Base-by-base conservation (phyloP, 1,284 basidiomycete species). In the Calocybe gambosa region DNA sequence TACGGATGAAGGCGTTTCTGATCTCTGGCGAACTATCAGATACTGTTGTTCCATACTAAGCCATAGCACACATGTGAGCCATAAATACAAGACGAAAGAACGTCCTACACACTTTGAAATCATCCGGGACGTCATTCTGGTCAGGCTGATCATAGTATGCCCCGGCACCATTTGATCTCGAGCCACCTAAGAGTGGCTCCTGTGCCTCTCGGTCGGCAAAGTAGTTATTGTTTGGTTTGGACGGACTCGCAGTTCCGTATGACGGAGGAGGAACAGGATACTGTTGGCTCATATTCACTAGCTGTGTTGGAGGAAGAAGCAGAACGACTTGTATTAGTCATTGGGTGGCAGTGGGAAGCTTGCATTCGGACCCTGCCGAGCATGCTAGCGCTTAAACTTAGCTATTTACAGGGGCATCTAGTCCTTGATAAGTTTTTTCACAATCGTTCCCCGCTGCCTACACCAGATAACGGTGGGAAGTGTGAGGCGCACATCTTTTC, bases 41-140 rank as follows among this genome's bases (percentile, higher is more conserved):
- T 7, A 90, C 87, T 1, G 78, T 79, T 0, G 83, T 80, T 2
- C 87, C 87, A 59, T 90, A 90, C 86, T 89, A 43, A 1, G 18
- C 15, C 18, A 13, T 4, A 10, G 0, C 29, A 6, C 15, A 4
- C 7, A 45, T 31, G 28, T 31, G 5, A 21, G 26, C 18, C 12
- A 2, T 13, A 12, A 12, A 18, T 23, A 6, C 13, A 29, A n/a
- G 2, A 7, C 23, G 7, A 26, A 25, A 26, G 28, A 21, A 15
- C 20, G 26, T 23, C 37, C 31, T 23, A 23, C 48, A 31, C 50
- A 85, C 86, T 77, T 89, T 86, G 76, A 90, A 90, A 62, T 90
- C 87, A 60, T 90, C 87, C 1, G 87, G 88, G 47, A 89, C 58
- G 57, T 89, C 87, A 39, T 73, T 82, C 40, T 64, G 65, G 18